Evolutionary conservation across 768 basidiomycete genomes (phyloP), one percentile per base, ranked within the genome.

Genomic region (Termitomyces sp.): DNA sequence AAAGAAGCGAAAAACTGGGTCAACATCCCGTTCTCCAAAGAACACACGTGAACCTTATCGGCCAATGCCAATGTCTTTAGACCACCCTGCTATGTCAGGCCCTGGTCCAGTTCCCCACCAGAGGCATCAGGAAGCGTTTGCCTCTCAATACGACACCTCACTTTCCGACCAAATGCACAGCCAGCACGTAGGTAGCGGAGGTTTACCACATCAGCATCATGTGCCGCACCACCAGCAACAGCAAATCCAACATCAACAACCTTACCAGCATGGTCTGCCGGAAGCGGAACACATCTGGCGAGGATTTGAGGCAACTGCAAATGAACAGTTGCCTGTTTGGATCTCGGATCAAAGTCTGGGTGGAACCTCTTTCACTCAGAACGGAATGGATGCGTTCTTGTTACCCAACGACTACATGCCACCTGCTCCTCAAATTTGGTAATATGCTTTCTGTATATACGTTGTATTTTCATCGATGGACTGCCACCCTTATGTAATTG

Each of bases 311-410:
- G 77, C 79, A 69, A 85, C 84, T 21, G 74, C 87, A 12, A 85
- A 77, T 57, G 89, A 90, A 65, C 89, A 90, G 63, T 75, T 91
- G 10, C 90, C 91, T 19, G 85, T 92, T 27, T 93, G 90, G 90
- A 84, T 92, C 44, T 89, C 90, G 35, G 91, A 93, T 68, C 87
- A 90, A 69, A 90, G 81, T 62, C 72, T 92, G 2, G 91, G 90
- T 44, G 90, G 89, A 48, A 82, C 75, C 63, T 81, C 84, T 8
- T 89, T 91, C 71, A 80, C 84, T 32, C 89, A 90, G 68, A 82
- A 89, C 64, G 91, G 92, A 60, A 90, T 93, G 75, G 89, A 93
- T 65, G 89, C 91, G 4, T 92, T 92, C 73, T 75, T 93, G 46
- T 77, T 93, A 37, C 91, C 91, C 16, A 71, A 76, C 31, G 87